Evolutionary conservation across 2,329 filamentous ascomycete genomes (phyloP), one percentile per base, ranked within the genome.

Genomic region (Epichloe sylvatica): DNA sequence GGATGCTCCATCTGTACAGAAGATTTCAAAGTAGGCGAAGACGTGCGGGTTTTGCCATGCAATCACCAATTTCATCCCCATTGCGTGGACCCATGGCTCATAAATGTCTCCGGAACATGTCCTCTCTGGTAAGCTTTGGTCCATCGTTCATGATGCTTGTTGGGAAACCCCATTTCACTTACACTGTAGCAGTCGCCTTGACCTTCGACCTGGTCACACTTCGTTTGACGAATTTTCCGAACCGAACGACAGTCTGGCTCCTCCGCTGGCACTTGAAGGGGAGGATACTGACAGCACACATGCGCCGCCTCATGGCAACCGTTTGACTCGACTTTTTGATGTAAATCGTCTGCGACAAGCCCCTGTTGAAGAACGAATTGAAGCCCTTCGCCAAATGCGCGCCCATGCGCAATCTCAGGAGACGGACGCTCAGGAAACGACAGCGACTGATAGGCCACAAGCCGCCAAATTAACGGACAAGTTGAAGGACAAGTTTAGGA

Each of bases 1-100:
- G 78, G 74, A 33, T 85, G 81, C 61, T 80, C 80, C 1, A 84
- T 85, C 51, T 85, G 81, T 59, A 83, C 81, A 2, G 81, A 85
- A 54, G 80, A 84, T 57, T 85, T 85, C 57, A 73, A 62, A 3
- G 71, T 79, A 17, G 81, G 81, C 13, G 77, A 84, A 58, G 80
- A 84, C 56, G 78, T 85, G 47, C 73, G 81, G 42, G 78, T 85
- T 1, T 64, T 85, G 39, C 81, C 81, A 36, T 85, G 81, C 60
- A 67, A 78, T 50, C 81, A 85, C 62, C 80, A 81, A 54, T 85
- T 79, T 57, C 81, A 85, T 57, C 81, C 81, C 1, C 69, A 70
- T 43, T 85, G 81, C 56, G 75, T 85, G 50, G 81, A 85, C 56
- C 81, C 81, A 4, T 85, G 81, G 81, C 67, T 85, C 41, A 68